Evolutionary conservation across 257 asterid genomes (phyloP).

Genomic region (Nicotiana undulata): DNA sequence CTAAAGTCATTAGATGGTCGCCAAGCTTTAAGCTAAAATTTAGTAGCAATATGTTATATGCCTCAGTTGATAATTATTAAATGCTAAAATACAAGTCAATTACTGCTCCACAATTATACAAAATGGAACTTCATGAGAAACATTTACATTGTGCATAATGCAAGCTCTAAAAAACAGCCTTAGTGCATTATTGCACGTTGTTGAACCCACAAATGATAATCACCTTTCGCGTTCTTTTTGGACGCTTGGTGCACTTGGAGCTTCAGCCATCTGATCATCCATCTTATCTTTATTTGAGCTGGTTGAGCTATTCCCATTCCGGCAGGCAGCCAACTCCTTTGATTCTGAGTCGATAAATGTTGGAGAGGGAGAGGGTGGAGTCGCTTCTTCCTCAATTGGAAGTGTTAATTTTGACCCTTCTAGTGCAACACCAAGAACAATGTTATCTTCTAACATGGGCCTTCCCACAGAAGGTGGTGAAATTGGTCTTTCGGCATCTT

Average conservation of each 20-base stretch:
- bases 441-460: conserved; percentile 59
- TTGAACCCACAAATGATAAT: conserved; percentile 5
- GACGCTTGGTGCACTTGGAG: conserved; percentile 17
- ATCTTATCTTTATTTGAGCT: conserved; percentile 14
- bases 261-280: conserved; percentile 19
- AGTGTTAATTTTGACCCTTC: conserved; percentile 95
- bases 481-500: conserved; percentile 24
- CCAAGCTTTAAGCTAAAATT: not conserved
- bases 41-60: not conserved
- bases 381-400: conserved; percentile 70
- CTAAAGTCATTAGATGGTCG: not conserved
- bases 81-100: not conserved
- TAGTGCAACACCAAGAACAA: conserved; percentile 92
- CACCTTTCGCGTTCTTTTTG: conserved; percentile 12
- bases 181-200: conserved; percentile 15
- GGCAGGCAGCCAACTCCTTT: conserved; percentile 22
- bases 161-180: conserved; percentile 29
- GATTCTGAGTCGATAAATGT: conserved; percentile 10
- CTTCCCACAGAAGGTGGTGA: conserved; percentile 23
- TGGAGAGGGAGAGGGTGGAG: conserved; percentile 13
- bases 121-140: not conserved
- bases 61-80: not conserved
- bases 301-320: conserved; percentile 14
- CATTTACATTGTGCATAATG: conserved; percentile 20
- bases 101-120: not conserved